Base-by-base conservation (phyloP, 2,329 filamentous ascomycete species). In the Stachybotrys chartarum region DNA sequence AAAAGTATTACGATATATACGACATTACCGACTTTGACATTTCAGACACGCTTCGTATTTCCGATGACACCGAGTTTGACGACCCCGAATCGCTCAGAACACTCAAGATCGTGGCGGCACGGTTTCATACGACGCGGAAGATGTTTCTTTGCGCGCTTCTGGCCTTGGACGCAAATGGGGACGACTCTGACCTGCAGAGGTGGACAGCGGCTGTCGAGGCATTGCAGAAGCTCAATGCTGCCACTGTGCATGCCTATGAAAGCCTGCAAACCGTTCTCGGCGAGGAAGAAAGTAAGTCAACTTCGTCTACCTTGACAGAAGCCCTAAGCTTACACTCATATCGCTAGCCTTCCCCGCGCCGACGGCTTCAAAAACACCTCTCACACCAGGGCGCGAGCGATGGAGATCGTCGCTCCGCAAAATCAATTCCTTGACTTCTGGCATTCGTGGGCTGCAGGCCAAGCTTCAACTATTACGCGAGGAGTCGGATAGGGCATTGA, bases 381-480 rank as follows among this genome's bases (percentile, higher is more conserved):
- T 87, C 30, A 87, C 87, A 2, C 89, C 91, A 2, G 82, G 83
- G n/a, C 86, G 87, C 54, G 91, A 97, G 66, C 85, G 90, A 57
- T 86, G 93, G 77, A 87, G 92, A 55, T 86, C 88, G 54, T 93
- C 96, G 68, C 82, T 97, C 56, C 87, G 91, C 57, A 93, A 96
- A 67, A 83, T 99, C 47, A 91, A 90, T 65, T 89, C 88, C 1
- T 79, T 99, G 39, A 96, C 91, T 0, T 90, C 91, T 55, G 92
- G 91, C 16, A 96, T 97, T 58, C 86, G 92, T 31, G 90, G 90
- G 11, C 79, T 99, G 51, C 93, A 97, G 71, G 94, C 94, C 42
- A 99, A 97, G 71, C 85, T 99, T 75, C 91, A 95, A 57, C 79
- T 99, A 7, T 75, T 97, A 54, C 85, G 91, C 52, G 94, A 99